Conservation (phyloP, 768 basidiomycete genomes). For the Jaapia argillacea region DNA sequence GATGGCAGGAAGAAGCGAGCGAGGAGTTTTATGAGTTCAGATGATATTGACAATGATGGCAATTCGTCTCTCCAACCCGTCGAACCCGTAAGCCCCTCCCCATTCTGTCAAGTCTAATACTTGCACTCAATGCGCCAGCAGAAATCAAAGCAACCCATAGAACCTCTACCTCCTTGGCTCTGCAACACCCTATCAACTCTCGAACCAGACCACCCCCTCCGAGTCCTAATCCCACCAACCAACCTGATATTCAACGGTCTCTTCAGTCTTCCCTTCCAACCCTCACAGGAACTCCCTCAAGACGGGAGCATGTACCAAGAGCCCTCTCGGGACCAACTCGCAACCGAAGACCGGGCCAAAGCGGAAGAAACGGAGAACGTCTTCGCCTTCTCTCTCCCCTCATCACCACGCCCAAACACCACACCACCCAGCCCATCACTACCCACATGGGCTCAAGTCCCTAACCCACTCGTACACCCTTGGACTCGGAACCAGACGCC, state of each 20-base stretch:
- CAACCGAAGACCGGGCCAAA: no score
- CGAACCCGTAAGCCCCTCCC: not conserved
- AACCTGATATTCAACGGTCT: slow-evolving; percentile 2
- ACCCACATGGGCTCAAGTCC: no score
- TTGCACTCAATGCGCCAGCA: not conserved
- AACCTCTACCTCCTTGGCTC: slow-evolving; percentile 9
- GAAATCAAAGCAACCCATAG: not conserved
- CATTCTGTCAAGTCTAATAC: no score
- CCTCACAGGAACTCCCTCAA: not conserved
- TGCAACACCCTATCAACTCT: not conserved
- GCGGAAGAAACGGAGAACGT: no score
- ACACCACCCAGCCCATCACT: no score
- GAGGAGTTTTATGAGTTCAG: not conserved
- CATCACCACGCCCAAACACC: no score
- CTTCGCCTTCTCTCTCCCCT: no score
- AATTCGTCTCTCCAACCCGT: not conserved
- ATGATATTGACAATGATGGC: not conserved
- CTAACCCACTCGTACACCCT: no score
- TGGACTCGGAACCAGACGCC: no score
- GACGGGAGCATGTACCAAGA: not conserved
- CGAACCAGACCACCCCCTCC: slow-evolving; percentile 22
- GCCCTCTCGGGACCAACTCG: not conserved
- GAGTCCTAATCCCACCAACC: slow-evolving; percentile 18
- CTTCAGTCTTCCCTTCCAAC: not conserved
- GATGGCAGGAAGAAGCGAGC: slow-evolving; percentile 1